phyloP scores from a whole-genome alignment of 2,329 filamentous ascomycete genomes.

The Hymenoscyphus linearis region DNA sequence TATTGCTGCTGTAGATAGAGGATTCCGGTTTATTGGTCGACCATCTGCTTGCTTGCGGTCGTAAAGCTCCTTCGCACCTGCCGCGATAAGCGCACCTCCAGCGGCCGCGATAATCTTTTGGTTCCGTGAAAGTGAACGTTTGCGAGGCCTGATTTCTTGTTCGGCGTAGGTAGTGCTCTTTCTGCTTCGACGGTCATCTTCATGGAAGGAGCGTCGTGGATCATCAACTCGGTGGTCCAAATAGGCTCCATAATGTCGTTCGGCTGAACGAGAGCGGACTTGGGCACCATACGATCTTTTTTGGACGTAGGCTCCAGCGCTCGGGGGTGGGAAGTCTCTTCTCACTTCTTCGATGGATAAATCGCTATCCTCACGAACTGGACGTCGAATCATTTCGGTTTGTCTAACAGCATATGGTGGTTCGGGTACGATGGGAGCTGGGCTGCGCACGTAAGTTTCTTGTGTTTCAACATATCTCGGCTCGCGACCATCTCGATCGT shows the following conservation, averaged over 20 bases:
- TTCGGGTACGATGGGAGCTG: slow-evolving; percentile 21
- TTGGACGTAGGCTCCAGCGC: slow-evolving; percentile 20
- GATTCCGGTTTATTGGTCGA: slow-evolving; percentile 50
- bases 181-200: slow-evolving; percentile 42
- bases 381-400: slow-evolving; percentile 50
- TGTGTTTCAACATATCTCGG: slow-evolving; percentile 47
- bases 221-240: slow-evolving; percentile 47
- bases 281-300: slow-evolving; percentile 33
- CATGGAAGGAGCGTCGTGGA: slow-evolving; percentile 42
- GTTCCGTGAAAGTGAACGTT: slow-evolving; percentile 53
- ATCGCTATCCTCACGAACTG: slow-evolving; percentile 65
- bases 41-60: slow-evolving; percentile 51
- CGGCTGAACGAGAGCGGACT: slow-evolving; percentile 60
- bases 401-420: slow-evolving; percentile 37
- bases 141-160: slow-evolving; percentile 49
- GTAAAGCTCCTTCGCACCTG: slow-evolving; percentile 61
- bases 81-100: slow-evolving; percentile 58
- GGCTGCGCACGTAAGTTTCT: slow-evolving; percentile 31
- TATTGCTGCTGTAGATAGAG: slow-evolving; percentile 54
- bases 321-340: slow-evolving; percentile 72
- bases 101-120: slow-evolving; percentile 64
- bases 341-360: slow-evolving; percentile 75
- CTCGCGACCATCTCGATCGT: slow-evolving; percentile 36
- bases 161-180: slow-evolving; percentile 47
- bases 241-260: slow-evolving; percentile 55